Evolutionary conservation across 2,329 filamentous ascomycete genomes (phyloP), one percentile per base, ranked within the genome.

Genomic region (Talaromyces pinophilus): DNA sequence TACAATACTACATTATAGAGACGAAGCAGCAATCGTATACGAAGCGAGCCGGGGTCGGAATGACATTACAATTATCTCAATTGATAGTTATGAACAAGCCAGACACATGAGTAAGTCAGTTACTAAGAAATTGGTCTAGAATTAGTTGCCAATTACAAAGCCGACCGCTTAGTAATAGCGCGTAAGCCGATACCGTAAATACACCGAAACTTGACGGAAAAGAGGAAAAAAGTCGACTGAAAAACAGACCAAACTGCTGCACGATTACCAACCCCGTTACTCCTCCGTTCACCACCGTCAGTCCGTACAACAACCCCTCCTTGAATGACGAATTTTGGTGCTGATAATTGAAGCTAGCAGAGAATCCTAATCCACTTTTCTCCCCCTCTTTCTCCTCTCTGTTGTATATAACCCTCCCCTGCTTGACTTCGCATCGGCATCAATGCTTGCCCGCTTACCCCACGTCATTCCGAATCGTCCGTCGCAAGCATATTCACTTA

Each of bases 401-500:
- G 44, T 48, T 52, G 48, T 52, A 52, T 52, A 52, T 52, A 52
- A 30, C 52, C 28, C 25, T 25, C 33, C 44, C 17, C 52, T 38
- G 11, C 40, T 67, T 40, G 62, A 62, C 52, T 55, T 59, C 17
- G 35, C 25, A 28, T 57, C 30, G 15, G 30, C 44, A 59, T 63
- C 64, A 63, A 67, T 67, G 65, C 65, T 64, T 30, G 44, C 22
- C 52, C 65, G 65, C 54, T 64, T 59, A 25, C 57, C 65, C 54
- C 61, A 46, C 54, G 19, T 50, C 54, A 59, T 44, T 35, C 44
- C 65, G 42, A 67, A 57, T 54, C 46, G 65, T 60, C 57, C 61
- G 48, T 67, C 54, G 62, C 60, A 35, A 46, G 54, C 50, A 44
- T 28, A 60, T 46, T 46, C 57, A 60, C 25, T 57, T 22, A 38